Conservation (phyloP, 805 yeast species). For the Lipomyces orientalis region DNA sequence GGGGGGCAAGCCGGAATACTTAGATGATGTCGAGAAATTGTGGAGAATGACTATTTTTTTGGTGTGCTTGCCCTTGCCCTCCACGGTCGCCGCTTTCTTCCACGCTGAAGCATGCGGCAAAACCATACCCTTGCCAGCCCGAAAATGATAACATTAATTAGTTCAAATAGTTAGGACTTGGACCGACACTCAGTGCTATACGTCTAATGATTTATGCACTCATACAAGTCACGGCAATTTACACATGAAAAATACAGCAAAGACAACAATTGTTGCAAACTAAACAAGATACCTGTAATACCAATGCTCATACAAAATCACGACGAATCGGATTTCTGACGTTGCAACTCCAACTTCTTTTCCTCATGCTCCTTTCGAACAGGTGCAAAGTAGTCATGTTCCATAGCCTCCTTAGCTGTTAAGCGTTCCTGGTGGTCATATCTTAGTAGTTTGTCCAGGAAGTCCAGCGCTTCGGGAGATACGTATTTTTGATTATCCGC, state of each 20-base stretch:
- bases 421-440: constrained; percentile 89
- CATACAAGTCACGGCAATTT: not conserved
- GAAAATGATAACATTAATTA: too few species aligned
- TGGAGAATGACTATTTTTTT: constrained; percentile 2
- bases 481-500: constrained; percentile 71
- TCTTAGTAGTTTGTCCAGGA: constrained; percentile 76
- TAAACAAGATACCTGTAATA: not conserved
- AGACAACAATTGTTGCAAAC: not conserved
- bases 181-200: too few species aligned
- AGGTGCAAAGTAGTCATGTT: constrained; percentile 55
- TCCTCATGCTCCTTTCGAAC: constrained; percentile 41
- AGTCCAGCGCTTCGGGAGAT: constrained; percentile 74
- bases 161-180: too few species aligned
- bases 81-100: too few species aligned
- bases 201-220: too few species aligned
- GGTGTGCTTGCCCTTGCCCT: not conserved
- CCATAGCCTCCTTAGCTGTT: constrained; percentile 88
- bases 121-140: not conserved
- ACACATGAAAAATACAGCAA: constrained; percentile 1
- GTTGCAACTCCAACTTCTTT: not conserved
- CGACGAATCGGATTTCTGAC: constrained; percentile 1
- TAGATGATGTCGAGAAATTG: not conserved
- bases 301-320: not conserved
- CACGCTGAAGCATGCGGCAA: not conserved
- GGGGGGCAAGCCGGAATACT: not conserved